Evolutionary conservation across 805 yeast genomes (phyloP), one percentile per base, ranked within the genome.

Genomic region (Ogataea nonfermentans): DNA sequence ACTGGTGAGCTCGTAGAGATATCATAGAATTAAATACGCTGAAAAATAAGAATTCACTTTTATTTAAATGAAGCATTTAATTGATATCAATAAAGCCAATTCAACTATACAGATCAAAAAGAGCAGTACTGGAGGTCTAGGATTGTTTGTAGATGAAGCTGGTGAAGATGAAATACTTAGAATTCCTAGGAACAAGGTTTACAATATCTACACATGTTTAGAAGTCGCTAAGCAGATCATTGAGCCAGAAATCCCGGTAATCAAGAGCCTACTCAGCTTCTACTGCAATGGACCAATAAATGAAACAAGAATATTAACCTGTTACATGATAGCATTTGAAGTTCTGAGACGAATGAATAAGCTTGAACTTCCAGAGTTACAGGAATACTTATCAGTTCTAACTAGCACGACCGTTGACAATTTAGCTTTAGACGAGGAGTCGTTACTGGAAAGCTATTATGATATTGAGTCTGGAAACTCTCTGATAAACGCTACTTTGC

Each of bases 1-100:
- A 16, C 67, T 86, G 35, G 78, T 87, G 7, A 56, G 61, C 19
- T 49, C 53, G 24, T 46, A 29, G 35, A 29, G 12, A 24, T 24
- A 7, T 15, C 3, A 28, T 27, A 22, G 13, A 22, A 11, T 32
- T 6, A 20, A 23, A 27, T 13, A 35, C 28, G 30, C 31, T 26
- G 4, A 19, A 11, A 24, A 7, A 24, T 10, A 32, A 15, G 6
- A 11, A 13, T 22, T 19, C 14, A 20, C 17, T n/a, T n/a, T 13
- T 19, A 17, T 19, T 20, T 12, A 29, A 13, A 13, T 29, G 14
- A 19, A 3, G 31, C 13, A 28, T 13, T 30, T 16, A 15, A 14
- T 29, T 30, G 11, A 16, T 11, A 17, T 9, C 12, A 15, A 19
- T 13, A n/a, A 26, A 28, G 19, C 36, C n/a, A 24, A 51, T 35